Evolutionary conservation across 306 rosid species (phyloP), one percentile per base, ranked within the genome.

Genomic region (Cicer yamashitae): DNA sequence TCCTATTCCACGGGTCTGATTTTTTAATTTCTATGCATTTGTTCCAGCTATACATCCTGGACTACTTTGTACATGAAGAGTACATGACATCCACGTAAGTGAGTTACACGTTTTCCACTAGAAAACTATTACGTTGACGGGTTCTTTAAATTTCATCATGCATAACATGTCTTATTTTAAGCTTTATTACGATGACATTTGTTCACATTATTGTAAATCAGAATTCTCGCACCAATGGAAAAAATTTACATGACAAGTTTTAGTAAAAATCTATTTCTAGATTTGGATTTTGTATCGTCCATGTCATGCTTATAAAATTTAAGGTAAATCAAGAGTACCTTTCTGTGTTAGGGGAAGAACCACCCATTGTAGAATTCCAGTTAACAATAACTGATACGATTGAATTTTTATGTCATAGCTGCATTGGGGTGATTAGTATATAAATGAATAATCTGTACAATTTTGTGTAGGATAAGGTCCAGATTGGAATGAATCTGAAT

Each of bases 71-170:
- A 65, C 82, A 92, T 70, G 99, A 94, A 86, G 99, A 92, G 81
- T 92, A 90, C 88, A 92, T 94, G 97, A 92, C 99, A 82, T 94
- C 99, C 74, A 92, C 99, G 97, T 93, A 86, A 89, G 97, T 84
- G 61, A 68, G 74, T 79, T 74, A 62, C 64, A 67, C 34, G 12
- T 77, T 22, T 70, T 51, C 5, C 43, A 77, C 71, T 60, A 44
- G 18, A 65, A 80, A 58, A 43, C 7, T 67, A 39, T 17, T 48
- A 60, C 18, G 20, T 60, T 60, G 44, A 60, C 9, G 53, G 9
- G 47, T 54, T 66, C 22, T 30, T 12, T 81, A 66, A 52, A 75
- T 63, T 69, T 79, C 40, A 61, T 60, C 52, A 25, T 34, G 17
- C 18, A 30, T 67, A 47, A 34, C 65, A 3, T 62, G 47, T 12